Percentiles rank a stretch among this genome's conserved stretches.
Conservation (phyloP, 768 basidiomycete species). For the Infundibulicybe gibba region DNA sequence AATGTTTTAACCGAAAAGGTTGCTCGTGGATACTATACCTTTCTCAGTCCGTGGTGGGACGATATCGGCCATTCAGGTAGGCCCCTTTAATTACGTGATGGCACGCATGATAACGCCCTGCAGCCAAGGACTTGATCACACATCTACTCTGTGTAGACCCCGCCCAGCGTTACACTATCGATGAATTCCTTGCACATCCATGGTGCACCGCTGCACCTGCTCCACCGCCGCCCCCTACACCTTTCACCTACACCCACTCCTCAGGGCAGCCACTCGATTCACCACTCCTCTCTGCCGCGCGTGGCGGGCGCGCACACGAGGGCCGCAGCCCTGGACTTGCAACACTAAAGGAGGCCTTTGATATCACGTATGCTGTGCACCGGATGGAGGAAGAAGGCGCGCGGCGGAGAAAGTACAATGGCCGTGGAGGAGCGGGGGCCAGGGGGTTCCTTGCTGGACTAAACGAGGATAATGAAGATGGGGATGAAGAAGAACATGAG, state of each 20-base stretch:
- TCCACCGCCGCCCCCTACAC: conserved; percentile 65
- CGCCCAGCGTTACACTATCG: conserved; percentile 92
- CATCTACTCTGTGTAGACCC: conserved; percentile 96
- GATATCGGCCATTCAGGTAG: conserved; percentile 81
- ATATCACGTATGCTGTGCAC: conserved; percentile 98
- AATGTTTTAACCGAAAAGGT: conserved; percentile 98
- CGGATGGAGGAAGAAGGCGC: conserved; percentile 99
- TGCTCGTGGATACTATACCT: conserved; percentile 95
- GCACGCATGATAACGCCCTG: conserved; percentile 1
- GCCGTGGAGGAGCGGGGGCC: conserved; percentile 71
- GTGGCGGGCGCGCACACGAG: conserved; percentile 63
- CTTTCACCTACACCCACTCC: conserved; percentile 40
- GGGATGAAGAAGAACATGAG: conserved; percentile 47
- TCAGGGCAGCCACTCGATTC: conserved; percentile 71
- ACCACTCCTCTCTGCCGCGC: conserved; percentile 79
- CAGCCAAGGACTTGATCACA: conserved; percentile 93
- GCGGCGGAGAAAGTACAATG: conserved; percentile 76
- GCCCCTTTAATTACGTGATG: conserved; percentile 9
- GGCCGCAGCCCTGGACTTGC: conserved; percentile 91
- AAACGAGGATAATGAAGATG: conserved; percentile 90
- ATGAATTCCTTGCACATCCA: conserved; percentile 94
- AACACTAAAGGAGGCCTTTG: conserved; percentile 95
- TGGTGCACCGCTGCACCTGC: conserved; percentile 81
- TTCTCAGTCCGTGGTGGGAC: conserved; percentile 99
- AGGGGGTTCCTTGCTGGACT: conserved; percentile 79